Evolutionary conservation across 225 moss, liverwort and hornwort genomes (phyloP), one percentile per base, ranked within the genome.

Genomic region (Thuidium tamariscinum): DNA sequence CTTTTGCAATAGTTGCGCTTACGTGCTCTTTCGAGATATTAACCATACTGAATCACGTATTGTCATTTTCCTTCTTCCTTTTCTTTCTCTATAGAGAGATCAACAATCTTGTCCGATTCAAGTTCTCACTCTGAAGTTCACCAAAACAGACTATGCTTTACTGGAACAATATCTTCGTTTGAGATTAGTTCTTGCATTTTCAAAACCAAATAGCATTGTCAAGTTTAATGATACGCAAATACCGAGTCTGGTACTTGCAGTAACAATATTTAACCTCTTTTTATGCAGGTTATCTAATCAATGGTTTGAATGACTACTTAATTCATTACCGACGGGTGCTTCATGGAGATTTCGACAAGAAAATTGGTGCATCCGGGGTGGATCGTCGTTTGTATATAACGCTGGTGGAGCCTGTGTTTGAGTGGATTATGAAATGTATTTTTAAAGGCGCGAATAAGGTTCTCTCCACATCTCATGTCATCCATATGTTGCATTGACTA

Each of bases 371-470:
- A 79, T 92, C 94, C 82, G 97, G 97, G 84, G 92, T 94, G 66
- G 93, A 95, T 82, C 95, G 91, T 78, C 95, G 92, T 67, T 95
- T 97, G 51, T 96, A 95, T 79, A 88, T 96, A 63, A 91, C 93
- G 89, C 86, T 99, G 74, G 91, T 95, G 80, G 99, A 99, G 89
- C 99, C 99, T 69, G 94, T 95, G 65, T 91, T 99, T 83, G 99
- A 99, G 85, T 99, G 99, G 99, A 95, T 93, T 30, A 93, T 99
- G 85, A 94, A 92, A 69, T 99, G 93, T 84, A 91, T 97, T 34
- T 96, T 99, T 74, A 93, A 96, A 87, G 88, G 92, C 89, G 92
- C 97, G 62, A 95, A 93, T 90, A 92, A 97, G 99, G 99, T 99
- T 84, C 69, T 60, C 23, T 81, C 56, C 64, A 64, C 77, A 82